A percentile compares a stretch with the other conserved stretches of the same genome.
Evolutionary conservation across 805 yeast genomes (phyloP).

Genomic region (Lipomyces orientalis): DNA sequence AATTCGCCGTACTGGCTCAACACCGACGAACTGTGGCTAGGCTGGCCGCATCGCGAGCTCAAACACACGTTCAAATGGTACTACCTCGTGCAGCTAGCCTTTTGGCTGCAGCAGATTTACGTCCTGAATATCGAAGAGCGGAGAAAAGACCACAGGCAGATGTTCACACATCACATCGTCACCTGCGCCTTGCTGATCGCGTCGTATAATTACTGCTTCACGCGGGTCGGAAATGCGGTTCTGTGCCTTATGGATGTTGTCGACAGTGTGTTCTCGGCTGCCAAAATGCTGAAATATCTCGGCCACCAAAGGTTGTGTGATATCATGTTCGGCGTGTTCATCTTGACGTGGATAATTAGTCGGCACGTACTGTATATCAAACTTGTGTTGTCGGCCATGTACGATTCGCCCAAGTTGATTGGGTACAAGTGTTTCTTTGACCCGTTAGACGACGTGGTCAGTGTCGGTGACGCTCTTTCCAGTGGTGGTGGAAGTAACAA

Average conservation of each 20-base stretch:
- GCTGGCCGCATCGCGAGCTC: conserved; percentile 77
- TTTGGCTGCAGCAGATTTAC: conserved; percentile 81
- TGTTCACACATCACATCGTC: conserved; percentile 87
- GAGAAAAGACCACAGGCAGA: conserved; percentile 83
- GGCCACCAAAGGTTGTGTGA: conserved; percentile 69
- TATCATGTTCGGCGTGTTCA: conserved; percentile 66
- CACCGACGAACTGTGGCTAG: conserved; percentile 62
- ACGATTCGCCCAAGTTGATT: conserved; percentile 53
- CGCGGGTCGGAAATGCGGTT: conserved; percentile 78
- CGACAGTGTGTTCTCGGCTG: conserved; percentile 71
- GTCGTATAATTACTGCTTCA: conserved; percentile 73
- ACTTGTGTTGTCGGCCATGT: conserved; percentile 63
- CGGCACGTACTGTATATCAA: conserved; percentile 79
- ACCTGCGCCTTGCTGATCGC: conserved; percentile 72
- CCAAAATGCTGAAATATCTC: conserved; percentile 78
- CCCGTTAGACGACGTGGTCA: conserved; percentile 24
- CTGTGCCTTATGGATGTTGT: conserved; percentile 82
- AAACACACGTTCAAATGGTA: conserved; percentile 62
- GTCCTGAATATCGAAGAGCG: conserved; percentile 77
- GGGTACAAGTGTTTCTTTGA: conserved; percentile 37
- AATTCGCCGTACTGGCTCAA: conserved; percentile 64
- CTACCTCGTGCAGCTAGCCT: conserved; percentile 73
- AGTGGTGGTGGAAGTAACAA: conserved; percentile 10
- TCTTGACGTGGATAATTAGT: conserved; percentile 69
- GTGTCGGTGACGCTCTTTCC: conserved; percentile 19